Evolutionary conservation across 164 flowering plant genomes (phyloP), one percentile per base, ranked within the genome.

Genomic region (Santalum album): DNA sequence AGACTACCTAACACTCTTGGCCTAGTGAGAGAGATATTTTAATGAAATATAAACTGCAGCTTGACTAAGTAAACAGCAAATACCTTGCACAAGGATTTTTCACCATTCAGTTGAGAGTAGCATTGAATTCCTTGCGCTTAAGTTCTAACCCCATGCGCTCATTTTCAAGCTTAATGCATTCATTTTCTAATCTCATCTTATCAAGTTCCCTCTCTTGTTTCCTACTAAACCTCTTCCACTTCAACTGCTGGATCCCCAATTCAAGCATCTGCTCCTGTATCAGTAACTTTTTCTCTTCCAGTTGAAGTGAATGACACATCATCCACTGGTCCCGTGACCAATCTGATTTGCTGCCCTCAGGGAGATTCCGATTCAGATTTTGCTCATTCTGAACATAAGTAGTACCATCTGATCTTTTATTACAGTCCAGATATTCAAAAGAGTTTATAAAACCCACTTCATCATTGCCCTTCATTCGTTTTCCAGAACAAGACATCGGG

Each of bases 131-230:
- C 58, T 56, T 64, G 16, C 20, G 59, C 65, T 54, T 69, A 20
- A 69, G 25, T 27, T 69, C 72, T 26, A 71, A 53, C n/a, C 44
- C 63, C 69, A 71, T 60, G 7, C 64, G 65, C 20, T 67, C 72
- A 44, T 71, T 64, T 49, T 71, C 75, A n/a, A 71, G 64, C 49
- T 62, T 71, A 56, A 60, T 61, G 58, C 55, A 50, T 56, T 71
- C 72, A 59, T 64, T 67, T 49, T 67, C 71, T 53, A 67, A 42
- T 39, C 54, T 64, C 69, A 58, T 56, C 54, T 34, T 58, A 36
- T 64, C 71, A 38, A 71, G 50, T 49, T 71, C 72, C 29, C 58
- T 54, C 34, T 71, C 75, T 34, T 64, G 65, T 44, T 71, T 64
- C 54, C 49, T 44, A 45, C 69, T 27, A 51, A 64, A 71, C 35